Percentiles rank a stretch among this genome's conserved stretches.
These are phyloP conservation scores for Vigna mungo DNA, from an alignment of 306 rosid genomes.

Conservation along the genomic window DNA sequence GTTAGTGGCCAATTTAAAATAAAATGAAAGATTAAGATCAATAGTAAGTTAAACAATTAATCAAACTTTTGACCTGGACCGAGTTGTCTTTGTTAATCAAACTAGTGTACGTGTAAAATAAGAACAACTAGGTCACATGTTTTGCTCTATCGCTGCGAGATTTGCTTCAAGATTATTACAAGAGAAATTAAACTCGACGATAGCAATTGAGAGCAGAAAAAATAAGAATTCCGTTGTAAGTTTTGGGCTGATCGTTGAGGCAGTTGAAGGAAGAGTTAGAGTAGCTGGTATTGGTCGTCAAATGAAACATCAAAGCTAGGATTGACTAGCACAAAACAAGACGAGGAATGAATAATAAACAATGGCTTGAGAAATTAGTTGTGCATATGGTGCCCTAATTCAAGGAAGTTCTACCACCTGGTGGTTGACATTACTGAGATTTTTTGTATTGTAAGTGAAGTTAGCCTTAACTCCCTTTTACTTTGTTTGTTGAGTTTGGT, in stretches of 20 bases:
- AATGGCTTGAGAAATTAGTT: slow-evolving; percentile 47
- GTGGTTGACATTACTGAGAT: slow-evolving; percentile 63
- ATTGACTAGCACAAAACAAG: not conserved
- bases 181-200: not conserved
- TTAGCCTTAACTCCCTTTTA: slow-evolving; percentile 49
- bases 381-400: slow-evolving; percentile 35
- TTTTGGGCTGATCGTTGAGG: slow-evolving; percentile 38
- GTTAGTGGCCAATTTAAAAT: no score
- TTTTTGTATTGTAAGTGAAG: slow-evolving; percentile 73
- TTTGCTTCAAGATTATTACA: not conserved
- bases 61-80: not conserved
- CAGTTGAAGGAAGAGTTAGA: slow-evolving; percentile 35
- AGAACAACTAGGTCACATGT: not conserved
- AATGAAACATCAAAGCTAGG: slow-evolving; percentile 36
- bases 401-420: slow-evolving; percentile 51
- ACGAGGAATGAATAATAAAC: slow-evolving; percentile 32
- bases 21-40: no score
- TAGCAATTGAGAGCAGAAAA: slow-evolving; percentile 7
- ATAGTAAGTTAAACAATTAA: no score
- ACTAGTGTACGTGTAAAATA: not conserved
- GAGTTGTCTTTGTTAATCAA: not conserved
- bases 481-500: slow-evolving; percentile 85
- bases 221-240: slow-evolving; percentile 25
- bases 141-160: not conserved
- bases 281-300: slow-evolving; percentile 32